A percentile compares a stretch with the other conserved stretches of the same genome.
These are phyloP conservation scores for Neurospora sp. DNA, from an alignment of 495 filamentous ascomycete genomes.

Conservation along the genomic window DNA sequence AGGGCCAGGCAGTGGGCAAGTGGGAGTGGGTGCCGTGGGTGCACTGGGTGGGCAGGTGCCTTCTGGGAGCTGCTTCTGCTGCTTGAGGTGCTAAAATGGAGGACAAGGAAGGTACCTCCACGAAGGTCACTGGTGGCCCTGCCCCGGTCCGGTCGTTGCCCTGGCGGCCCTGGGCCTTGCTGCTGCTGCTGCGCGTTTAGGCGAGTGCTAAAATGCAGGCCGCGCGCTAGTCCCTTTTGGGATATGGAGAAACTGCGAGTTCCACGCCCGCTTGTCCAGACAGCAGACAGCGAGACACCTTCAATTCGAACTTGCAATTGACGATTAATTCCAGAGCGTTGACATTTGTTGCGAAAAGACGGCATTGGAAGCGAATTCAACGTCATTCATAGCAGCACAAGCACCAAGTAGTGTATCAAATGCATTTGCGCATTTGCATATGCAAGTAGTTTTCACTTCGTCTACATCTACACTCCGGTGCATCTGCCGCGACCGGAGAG, in stretches of 20 bases:
- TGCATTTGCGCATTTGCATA: background rate
- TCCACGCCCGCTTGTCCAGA: background rate
- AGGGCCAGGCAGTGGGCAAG: background rate
- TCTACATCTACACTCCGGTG: background rate
- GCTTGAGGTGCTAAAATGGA: background rate
- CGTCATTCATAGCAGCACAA: background rate
- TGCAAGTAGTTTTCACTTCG: too few relatives aligned
- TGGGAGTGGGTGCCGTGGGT: background rate
- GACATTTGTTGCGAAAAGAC: background rate
- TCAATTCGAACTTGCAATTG: background rate
- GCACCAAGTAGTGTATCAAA: background rate
- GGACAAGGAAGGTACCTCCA: background rate
- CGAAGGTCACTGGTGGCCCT: background rate
- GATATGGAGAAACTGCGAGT: background rate
- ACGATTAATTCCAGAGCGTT: background rate
- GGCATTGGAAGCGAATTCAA: background rate
- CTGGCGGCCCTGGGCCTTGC: background rate
- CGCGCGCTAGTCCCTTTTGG: conserved; percentile 13
- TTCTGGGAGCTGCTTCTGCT: background rate
- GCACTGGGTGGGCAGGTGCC: background rate
- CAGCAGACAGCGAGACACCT: background rate
- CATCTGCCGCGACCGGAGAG: background rate
- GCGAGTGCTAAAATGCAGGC: conserved; percentile 22
- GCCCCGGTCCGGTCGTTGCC: background rate
- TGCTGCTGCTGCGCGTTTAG: conserved; percentile 23